Conservation (phyloP, 768 basidiomycete genomes). For the Calocera viscosa region DNA sequence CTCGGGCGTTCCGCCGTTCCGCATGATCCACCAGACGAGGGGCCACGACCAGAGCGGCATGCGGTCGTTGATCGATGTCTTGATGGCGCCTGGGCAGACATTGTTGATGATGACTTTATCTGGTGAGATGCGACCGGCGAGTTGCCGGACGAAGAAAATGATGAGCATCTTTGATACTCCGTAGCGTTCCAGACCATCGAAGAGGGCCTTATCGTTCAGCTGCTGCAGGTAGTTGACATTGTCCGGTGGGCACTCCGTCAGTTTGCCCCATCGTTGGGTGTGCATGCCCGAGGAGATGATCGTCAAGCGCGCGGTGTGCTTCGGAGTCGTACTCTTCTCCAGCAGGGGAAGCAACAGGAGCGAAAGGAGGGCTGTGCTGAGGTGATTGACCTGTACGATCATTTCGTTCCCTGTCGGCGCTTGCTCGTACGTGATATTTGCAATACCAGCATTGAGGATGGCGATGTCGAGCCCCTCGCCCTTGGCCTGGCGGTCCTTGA, state of each 20-base stretch:
- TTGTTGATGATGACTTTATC: conserved; percentile 4
- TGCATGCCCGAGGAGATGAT: not conserved
- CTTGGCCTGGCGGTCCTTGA: not conserved
- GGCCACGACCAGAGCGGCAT: not conserved
- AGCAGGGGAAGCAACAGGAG: not conserved
- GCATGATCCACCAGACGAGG: not conserved
- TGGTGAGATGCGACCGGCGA: not conserved
- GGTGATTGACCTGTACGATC: not conserved
- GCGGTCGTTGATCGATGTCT: not conserved
- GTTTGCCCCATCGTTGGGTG: not conserved
- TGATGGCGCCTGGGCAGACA: not conserved
- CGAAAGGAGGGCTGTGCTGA: not conserved
- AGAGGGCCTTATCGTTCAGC: not conserved
- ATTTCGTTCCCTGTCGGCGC: conserved; percentile 6
- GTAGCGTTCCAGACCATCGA: not conserved
- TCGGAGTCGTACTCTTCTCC: not conserved
- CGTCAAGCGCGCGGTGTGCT: not conserved
- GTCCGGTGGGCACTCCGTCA: not conserved
- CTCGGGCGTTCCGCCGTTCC: not conserved
- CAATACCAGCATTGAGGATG: not conserved
- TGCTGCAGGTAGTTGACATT: not conserved
- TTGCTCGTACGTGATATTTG: not conserved
- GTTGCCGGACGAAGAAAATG: not conserved
- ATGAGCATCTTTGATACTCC: not conserved
- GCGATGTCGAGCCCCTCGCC: conserved; percentile 1